A percentile compares a stretch with the other conserved stretches of the same genome.
phyloP scores from a whole-genome alignment of 352 stramenopile species.

The Globisporangium paddicum region DNA sequence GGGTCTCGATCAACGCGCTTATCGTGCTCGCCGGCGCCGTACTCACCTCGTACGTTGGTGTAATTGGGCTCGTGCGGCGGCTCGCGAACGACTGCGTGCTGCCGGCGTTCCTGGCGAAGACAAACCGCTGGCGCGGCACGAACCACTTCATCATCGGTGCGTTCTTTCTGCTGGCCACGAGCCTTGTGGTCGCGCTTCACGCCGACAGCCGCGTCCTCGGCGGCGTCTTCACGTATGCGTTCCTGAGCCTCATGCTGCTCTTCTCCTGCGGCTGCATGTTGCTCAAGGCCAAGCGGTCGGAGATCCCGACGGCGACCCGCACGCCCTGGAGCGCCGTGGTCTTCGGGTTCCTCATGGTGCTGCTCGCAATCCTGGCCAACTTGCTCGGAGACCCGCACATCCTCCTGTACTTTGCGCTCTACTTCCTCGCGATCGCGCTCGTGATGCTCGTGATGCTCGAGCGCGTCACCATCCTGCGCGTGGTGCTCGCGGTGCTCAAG shows the following conservation, averaged over 20 bases:
- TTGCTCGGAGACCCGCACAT: conserved; percentile 40
- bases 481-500: conserved; percentile 28
- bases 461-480: conserved; percentile 34
- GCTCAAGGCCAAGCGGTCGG: conserved; percentile 80
- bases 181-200: conserved; percentile 63
- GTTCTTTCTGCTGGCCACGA: conserved; percentile 64
- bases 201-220: conserved; percentile 67
- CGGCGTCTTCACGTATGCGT: conserved; percentile 85
- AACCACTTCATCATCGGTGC: conserved; percentile 77
- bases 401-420: conserved; percentile 49
- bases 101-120: conserved; percentile 42
- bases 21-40: conserved; percentile 80
- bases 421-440: conserved; percentile 36
- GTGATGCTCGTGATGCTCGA: conserved; percentile 53
- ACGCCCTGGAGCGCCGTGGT: conserved; percentile 45
- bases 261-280: conserved; percentile 81
- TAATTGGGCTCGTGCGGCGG: conserved; percentile 62
- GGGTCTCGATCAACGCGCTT: conserved; percentile 79
- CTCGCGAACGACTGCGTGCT: conserved; percentile 67
- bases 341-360: conserved; percentile 37
- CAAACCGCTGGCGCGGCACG: conserved; percentile 55
- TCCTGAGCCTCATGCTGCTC: conserved; percentile 77
- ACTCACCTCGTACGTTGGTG: conserved; percentile 77
- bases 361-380: conserved; percentile 44
- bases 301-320: conserved; percentile 62